Evolutionary conservation across 2,329 filamentous ascomycete genomes (phyloP).

Genomic region (Aureobasidium sp.): DNA sequence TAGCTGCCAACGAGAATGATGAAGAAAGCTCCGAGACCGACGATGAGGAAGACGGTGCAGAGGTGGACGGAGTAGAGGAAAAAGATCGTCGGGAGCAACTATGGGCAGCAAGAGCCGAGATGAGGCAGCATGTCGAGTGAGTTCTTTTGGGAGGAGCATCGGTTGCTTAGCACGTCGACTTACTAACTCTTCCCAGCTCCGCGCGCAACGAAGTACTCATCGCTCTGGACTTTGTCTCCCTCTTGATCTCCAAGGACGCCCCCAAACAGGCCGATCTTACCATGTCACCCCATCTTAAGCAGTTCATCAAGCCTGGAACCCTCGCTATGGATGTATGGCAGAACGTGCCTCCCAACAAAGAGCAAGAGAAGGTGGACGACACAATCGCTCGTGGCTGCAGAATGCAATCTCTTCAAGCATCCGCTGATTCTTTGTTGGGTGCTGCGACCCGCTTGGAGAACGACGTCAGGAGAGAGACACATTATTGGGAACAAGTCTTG

Average conservation of each 20-base stretch:
- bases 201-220: slow-evolving; percentile 55
- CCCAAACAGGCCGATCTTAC: slow-evolving; percentile 61
- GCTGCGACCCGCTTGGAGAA: slow-evolving; percentile 64
- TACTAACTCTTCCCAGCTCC: slow-evolving; percentile 25
- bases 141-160: background rate
- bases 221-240: slow-evolving; percentile 73
- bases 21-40: slow-evolving; percentile 35
- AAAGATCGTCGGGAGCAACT: slow-evolving; percentile 33
- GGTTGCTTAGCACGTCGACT: background rate
- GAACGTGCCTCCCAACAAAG: slow-evolving; percentile 51
- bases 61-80: background rate
- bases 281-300: slow-evolving; percentile 61
- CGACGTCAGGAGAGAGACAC: slow-evolving; percentile 71
- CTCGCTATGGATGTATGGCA: slow-evolving; percentile 58
- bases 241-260: slow-evolving; percentile 74
- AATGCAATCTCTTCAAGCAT: slow-evolving; percentile 65
- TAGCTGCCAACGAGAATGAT: slow-evolving; percentile 37
- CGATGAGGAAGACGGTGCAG: slow-evolving; percentile 28
- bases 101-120: slow-evolving; percentile 31
- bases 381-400: slow-evolving; percentile 61
- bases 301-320: slow-evolving; percentile 64
- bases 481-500: slow-evolving; percentile 83
- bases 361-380: slow-evolving; percentile 28
- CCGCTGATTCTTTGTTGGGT: slow-evolving; percentile 63
- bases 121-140: slow-evolving; percentile 34